These are phyloP conservation scores for Candida sithepensis DNA, from an alignment of 805 yeast genomes.

Conservation along the genomic window DNA sequence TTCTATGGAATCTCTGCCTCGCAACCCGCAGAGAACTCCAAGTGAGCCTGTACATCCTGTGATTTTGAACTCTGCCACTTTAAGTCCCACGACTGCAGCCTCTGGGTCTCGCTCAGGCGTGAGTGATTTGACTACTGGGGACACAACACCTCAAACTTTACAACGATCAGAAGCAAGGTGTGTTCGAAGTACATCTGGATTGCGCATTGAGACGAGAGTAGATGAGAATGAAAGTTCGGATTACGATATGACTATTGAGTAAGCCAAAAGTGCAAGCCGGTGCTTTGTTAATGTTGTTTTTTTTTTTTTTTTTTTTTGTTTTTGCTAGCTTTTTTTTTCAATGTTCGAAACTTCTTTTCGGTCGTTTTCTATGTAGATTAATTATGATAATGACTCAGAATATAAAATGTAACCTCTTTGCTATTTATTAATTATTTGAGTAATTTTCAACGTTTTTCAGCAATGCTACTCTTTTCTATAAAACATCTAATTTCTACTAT, in stretches of 20 bases:
- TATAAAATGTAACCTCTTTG: too few relatives aligned
- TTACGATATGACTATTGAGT: conserved; percentile 31
- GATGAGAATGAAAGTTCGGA: conserved; percentile 21
- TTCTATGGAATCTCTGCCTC: conserved; percentile 18
- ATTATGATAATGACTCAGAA: too few relatives aligned
- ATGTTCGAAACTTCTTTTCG: too few relatives aligned
- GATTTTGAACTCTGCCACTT: conserved; percentile 9
- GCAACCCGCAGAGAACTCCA: conserved; percentile 5
- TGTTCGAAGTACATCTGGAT: conserved; percentile 11
- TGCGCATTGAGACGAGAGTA: conserved; percentile 9
- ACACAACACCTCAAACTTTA: conserved; percentile 14
- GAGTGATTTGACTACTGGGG: conserved; percentile 8
- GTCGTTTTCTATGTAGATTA: too few relatives aligned
- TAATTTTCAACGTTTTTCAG: too few relatives aligned
- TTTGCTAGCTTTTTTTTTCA: too few relatives aligned
- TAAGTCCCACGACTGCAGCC: conserved; percentile 1
- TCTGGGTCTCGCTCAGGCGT: conserved; percentile 1
- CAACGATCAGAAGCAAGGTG: conserved; percentile 12
- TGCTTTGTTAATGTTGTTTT: too few relatives aligned
- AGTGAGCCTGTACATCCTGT: conserved; percentile 1
- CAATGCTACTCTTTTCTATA: too few relatives aligned
- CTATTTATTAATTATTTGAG: too few relatives aligned
- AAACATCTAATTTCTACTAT: too few relatives aligned
- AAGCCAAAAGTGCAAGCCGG: background rate
- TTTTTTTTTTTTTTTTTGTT: too few relatives aligned